Base-by-base conservation (phyloP, 208 protist species). In the Phytomonas sp. region DNA sequence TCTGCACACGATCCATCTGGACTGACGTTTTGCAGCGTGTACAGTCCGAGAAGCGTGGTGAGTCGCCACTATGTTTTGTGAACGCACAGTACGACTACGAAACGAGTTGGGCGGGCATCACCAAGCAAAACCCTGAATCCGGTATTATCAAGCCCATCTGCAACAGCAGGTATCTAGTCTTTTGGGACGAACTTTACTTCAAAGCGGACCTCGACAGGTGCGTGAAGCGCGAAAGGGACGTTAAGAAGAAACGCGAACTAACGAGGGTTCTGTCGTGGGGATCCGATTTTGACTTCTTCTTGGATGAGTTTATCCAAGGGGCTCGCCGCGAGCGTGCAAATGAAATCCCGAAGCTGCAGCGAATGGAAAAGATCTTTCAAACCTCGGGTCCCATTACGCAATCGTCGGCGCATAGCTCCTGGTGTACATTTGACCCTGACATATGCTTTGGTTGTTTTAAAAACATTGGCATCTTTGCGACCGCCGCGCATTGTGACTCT, bases 131-230 rank as follows among this genome's bases (percentile, higher is more conserved):
- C 36, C 31, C 29, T 7, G 49, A 34, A 34, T 11, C 5, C 42
- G 36, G 60, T 10, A 67, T 79, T 45, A n/a, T 94, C n/a, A 62
- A 70, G 34, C 75, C 79, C 37, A 86, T 75, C 70, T 91, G 82
- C 74, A 93, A 73, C 75, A 83, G 79, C 42, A 95, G 92, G 71
- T 76, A 81, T 0, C 66, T 95, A 3, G 79, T 87, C 2, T 83
- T 93, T 52, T 95, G 89, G 89, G 81, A 87, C 60, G 73, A 67
- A 8, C 83, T 91, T 37, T 95, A 82, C 74, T 66, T 81, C 34
- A 69, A 70, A 33, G 66, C 74, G 26, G 79, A 80, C 64, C 70
- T 71, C 23, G 75, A 80, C 40, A 69, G 65, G 40, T 74, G 80
- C 68, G 61, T 82, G 30, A 73, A 62, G 52, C 72, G 72, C 67